These are phyloP conservation scores for Colletotrichum phormii DNA, from an alignment of 2,329 filamentous ascomycete species.

Conservation along the genomic window DNA sequence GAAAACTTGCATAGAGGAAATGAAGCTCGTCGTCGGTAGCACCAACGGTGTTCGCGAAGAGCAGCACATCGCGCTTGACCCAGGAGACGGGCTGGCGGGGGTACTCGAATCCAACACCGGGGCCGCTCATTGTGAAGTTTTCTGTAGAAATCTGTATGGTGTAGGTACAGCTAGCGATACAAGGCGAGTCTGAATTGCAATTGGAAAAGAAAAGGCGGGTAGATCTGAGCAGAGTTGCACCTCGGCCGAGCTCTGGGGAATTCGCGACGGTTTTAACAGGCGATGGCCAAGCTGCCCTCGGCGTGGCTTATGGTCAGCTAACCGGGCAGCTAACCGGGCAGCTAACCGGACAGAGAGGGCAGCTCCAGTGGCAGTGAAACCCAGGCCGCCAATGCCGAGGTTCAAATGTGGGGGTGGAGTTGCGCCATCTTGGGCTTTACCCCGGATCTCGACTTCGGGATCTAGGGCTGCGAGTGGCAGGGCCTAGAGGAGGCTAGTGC, in stretches of 20 bases:
- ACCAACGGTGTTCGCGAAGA: slow-evolving; percentile 93
- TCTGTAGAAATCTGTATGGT: neutral
- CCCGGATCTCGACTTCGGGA: slow-evolving; percentile 33
- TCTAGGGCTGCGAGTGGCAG: neutral
- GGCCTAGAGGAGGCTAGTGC: neutral
- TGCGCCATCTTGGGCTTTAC: slow-evolving; percentile 13
- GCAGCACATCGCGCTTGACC: slow-evolving; percentile 87
- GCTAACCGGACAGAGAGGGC: slow-evolving; percentile 10
- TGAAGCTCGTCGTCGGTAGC: slow-evolving; percentile 88
- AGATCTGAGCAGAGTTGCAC: neutral
- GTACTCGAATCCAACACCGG: slow-evolving; percentile 82
- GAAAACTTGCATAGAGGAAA: slow-evolving; percentile 81
- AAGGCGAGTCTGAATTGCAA: slow-evolving; percentile 2
- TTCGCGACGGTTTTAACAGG: slow-evolving; percentile 31
- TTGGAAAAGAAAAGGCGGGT: neutral
- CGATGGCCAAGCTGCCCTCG: slow-evolving; percentile 24
- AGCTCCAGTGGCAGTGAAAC: slow-evolving; percentile 28
- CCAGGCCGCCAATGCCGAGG: slow-evolving; percentile 35
- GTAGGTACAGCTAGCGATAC: neutral
- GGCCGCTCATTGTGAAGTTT: slow-evolving; percentile 45
- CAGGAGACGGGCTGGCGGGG: slow-evolving; percentile 81
- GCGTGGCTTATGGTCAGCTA: slow-evolving; percentile 31
- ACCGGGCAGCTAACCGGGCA: slow-evolving; percentile 21
- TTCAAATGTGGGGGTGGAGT: slow-evolving; percentile 36
- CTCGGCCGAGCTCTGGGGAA: slow-evolving; percentile 31